Base-by-base conservation (phyloP, 345 rosid species). In the Citrus trifoliata region DNA sequence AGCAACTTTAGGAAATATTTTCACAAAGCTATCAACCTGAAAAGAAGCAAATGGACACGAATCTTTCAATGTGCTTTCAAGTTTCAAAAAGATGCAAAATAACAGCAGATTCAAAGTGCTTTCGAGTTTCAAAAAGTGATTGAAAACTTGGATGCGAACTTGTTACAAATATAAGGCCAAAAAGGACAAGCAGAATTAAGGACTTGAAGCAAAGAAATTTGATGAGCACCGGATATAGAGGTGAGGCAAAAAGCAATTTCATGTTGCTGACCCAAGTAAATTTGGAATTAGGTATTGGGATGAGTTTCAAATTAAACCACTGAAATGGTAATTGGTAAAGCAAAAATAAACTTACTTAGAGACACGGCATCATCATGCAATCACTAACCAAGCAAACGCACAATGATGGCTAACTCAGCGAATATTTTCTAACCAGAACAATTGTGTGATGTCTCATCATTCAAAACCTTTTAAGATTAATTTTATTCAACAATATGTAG, bases 1-100 rank as follows among this genome's bases (percentile, higher is more conserved):
- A 2, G 78, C 71, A 53, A 89, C 91, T 72, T 87, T 82, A 2
- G 98, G 94, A 80, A 93, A 95, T 76, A 93, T 83, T 90, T 92
- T 95, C 79, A 90, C 95, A 32, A 78, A 80, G 37, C 85, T 74
- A 48, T 86, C 90, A 51, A 90, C 90, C 98, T 93, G 81, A 40
- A 46, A 18, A 51, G 78, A 73, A 28, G 53, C 64, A 60, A 48
- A 73, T 2, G 33, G 33, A 24, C 16, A 60, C 3, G 28, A 73
- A 25, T 56, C 14, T 18, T 18, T 59, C 14, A 13, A 70, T 53
- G 63, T 71, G 42, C 63, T 32, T 71, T 53, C 12, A 71, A 14
- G 62, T 21, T 70, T 53, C 12, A 71, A 7, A 62, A 71, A 2
- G 5, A 18, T 0, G 10, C 0, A 32, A 71, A 27, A 30, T 66